These are phyloP conservation scores for Cucurbita pepo DNA, from an alignment of 306 rosid genomes.

Conservation along the genomic window DNA sequence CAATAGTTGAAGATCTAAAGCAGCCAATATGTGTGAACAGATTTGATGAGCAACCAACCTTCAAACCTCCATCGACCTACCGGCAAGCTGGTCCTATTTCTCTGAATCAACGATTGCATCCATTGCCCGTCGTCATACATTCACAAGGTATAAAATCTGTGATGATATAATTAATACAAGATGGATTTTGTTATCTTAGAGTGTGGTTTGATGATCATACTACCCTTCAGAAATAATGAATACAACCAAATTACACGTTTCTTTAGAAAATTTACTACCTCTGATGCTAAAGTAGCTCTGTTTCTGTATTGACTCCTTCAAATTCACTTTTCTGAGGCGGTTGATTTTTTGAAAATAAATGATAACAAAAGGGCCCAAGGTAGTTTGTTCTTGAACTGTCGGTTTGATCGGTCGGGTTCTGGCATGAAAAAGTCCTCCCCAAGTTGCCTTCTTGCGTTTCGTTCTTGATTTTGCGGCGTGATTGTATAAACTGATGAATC, in stretches of 20 bases:
- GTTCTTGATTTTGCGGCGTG: background rate
- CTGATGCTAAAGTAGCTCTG: background rate
- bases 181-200: background rate
- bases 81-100: slow-evolving; percentile 3
- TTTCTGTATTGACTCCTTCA: background rate
- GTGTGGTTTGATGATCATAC: background rate
- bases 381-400: background rate
- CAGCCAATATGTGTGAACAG: background rate
- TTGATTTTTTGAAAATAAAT: background rate
- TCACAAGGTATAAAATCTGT: slow-evolving; percentile 20
- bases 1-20: background rate
- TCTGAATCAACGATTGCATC: slow-evolving; percentile 11
- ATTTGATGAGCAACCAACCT: background rate
- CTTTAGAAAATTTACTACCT: background rate
- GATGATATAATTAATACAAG: background rate
- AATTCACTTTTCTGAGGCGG: background rate
- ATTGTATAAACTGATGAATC: background rate
- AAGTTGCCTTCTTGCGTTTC: background rate
- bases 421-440: background rate
- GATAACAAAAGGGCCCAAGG: background rate
- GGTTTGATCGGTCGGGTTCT: background rate
- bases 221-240: background rate
- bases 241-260: background rate
- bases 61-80: slow-evolving; percentile 5
- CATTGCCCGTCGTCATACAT: background rate